Conservation (phyloP, 2,329 filamentous ascomycete genomes). For the Xylaria sp. region DNA sequence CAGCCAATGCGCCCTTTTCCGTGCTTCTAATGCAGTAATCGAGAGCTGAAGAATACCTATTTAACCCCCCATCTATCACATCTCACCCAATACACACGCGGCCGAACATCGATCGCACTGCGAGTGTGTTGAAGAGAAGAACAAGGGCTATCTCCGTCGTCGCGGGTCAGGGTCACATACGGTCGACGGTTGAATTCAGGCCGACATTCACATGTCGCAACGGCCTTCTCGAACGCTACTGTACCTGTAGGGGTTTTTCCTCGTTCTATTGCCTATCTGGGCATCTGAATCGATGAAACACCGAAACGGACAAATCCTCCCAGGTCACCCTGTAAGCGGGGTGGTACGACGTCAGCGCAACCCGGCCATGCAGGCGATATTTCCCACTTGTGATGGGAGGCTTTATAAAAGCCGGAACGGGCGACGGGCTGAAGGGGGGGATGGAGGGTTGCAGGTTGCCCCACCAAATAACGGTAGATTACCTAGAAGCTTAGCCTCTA, state of each 20-base stretch:
- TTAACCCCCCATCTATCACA: too few relatives aligned
- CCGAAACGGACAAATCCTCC: slow-evolving; percentile 15
- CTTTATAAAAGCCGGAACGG: slow-evolving; percentile 15
- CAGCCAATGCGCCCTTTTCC: too few relatives aligned
- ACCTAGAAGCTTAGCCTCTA: slow-evolving; percentile 15
- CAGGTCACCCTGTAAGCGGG: slow-evolving; percentile 22
- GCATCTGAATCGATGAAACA: slow-evolving; percentile 15
- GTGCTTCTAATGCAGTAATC: too few relatives aligned
- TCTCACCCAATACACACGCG: neutral
- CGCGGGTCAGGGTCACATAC: slow-evolving; percentile 15
- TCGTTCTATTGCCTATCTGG: slow-evolving; percentile 7
- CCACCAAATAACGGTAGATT: slow-evolving; percentile 16
- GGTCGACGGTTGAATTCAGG: slow-evolving; percentile 24
- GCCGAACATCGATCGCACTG: neutral
- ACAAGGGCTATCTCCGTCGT: neutral
- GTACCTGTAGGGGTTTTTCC: slow-evolving; percentile 9
- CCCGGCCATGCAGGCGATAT: slow-evolving; percentile 16
- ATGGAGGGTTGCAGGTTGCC: too few relatives aligned
- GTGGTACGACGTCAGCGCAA: slow-evolving; percentile 17
- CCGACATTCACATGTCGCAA: slow-evolving; percentile 16
- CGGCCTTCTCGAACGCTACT: slow-evolving; percentile 3
- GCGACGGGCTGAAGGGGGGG: slow-evolving; percentile 7
- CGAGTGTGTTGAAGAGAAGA: neutral
- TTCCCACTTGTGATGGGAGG: slow-evolving; percentile 10
- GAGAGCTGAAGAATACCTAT: too few relatives aligned